A percentile compares a stretch with the other conserved stretches of the same genome.
Conservation (phyloP, 345 rosid genomes). For the Melastoma malabathricum region DNA sequence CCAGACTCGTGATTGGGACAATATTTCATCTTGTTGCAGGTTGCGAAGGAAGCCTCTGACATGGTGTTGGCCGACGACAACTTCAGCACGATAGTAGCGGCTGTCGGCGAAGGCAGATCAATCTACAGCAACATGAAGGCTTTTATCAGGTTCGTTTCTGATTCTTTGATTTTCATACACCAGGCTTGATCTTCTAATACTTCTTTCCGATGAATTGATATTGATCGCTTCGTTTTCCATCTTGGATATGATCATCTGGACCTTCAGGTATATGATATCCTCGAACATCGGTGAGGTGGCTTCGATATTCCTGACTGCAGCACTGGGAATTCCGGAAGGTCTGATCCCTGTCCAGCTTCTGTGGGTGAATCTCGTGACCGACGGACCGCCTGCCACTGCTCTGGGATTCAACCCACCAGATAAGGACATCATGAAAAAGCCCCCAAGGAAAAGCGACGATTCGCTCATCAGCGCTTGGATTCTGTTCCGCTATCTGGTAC, state of each 20-base stretch:
- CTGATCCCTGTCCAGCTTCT: constrained; percentile 73
- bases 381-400: constrained; percentile 81
- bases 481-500: constrained; percentile 72
- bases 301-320: constrained; percentile 61
- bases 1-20: no score
- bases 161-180: background rate
- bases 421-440: constrained; percentile 55
- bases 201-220: no score
- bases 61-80: constrained; percentile 76
- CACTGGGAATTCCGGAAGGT: constrained; percentile 69
- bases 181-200: background rate
- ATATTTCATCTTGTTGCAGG: constrained; percentile 13
- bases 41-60: constrained; percentile 77
- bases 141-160: constrained; percentile 40
- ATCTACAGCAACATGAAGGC: constrained; percentile 72
- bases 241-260: no score
- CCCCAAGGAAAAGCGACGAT: constrained; percentile 60
- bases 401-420: constrained; percentile 76
- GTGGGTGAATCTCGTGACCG: constrained; percentile 77
- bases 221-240: background rate
- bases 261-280: constrained; percentile 65
- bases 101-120: constrained; percentile 67
- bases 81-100: constrained; percentile 60
- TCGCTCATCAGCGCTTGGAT: constrained; percentile 55
- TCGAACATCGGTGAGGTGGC: constrained; percentile 78